Conservation (phyloP, 768 basidiomycete species). For the Collybia sordida region DNA sequence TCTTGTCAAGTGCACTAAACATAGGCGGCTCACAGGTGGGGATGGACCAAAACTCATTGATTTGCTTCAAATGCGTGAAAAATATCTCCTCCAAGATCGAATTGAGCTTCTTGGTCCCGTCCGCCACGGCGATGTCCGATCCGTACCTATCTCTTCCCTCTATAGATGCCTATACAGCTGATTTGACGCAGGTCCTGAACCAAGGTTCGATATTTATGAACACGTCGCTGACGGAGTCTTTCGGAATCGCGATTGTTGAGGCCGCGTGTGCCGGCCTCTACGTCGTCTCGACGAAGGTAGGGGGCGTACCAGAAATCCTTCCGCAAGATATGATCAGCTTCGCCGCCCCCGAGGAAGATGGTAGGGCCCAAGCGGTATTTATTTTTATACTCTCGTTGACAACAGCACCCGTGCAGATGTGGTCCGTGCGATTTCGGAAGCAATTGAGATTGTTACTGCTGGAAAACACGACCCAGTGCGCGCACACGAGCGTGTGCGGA, state of each 20-base stretch:
- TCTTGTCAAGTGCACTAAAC: neutral
- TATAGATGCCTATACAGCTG: neutral
- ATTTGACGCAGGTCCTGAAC: slow-evolving; percentile 62
- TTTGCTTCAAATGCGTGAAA: slow-evolving; percentile 93
- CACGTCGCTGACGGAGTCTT: slow-evolving; percentile 93
- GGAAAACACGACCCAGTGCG: slow-evolving; percentile 72
- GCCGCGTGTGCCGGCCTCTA: slow-evolving; percentile 94
- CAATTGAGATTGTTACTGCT: slow-evolving; percentile 64
- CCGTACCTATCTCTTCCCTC: slow-evolving; percentile 36
- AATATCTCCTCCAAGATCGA: slow-evolving; percentile 83
- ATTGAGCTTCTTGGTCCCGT: slow-evolving; percentile 89
- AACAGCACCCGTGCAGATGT: slow-evolving; percentile 55
- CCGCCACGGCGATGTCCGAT: slow-evolving; percentile 77
- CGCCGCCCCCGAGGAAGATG: slow-evolving; percentile 91
- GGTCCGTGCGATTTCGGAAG: slow-evolving; percentile 78
- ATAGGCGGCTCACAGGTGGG: slow-evolving; percentile 57
- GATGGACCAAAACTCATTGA: slow-evolving; percentile 96
- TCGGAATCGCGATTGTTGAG: slow-evolving; percentile 97
- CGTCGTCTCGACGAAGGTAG: slow-evolving; percentile 91
- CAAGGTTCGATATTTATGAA: slow-evolving; percentile 93
- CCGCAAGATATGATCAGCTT: slow-evolving; percentile 96
- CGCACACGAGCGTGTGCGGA: slow-evolving; percentile 76
- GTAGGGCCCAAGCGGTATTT: slow-evolving; percentile 38
- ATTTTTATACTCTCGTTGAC: neutral
- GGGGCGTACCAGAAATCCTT: slow-evolving; percentile 93